Evolutionary conservation across 768 basidiomycete species (phyloP), one percentile per base, ranked within the genome.

Genomic region (Pulveroboletus sp.): DNA sequence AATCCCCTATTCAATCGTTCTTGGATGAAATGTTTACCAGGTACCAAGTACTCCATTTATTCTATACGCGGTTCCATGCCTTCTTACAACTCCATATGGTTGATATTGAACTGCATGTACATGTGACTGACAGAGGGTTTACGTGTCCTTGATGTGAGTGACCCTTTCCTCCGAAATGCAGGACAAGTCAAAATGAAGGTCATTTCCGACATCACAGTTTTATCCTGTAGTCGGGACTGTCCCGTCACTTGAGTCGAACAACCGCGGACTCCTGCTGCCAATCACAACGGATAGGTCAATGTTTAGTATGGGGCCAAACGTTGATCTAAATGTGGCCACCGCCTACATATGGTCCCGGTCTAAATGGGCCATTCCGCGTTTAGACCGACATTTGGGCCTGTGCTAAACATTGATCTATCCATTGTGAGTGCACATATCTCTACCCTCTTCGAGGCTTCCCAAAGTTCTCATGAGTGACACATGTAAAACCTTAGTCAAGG

Each of bases 21-120:
- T 17, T 38, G 57, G 58, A 45, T 58, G 56, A 58, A 40, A 47
- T 14, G 6, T 23, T 21, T 20, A 17, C 2, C 29, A 16, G 9
- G 24, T 29, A 42, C 29, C 37, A 3, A 27, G 16, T 7, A 12
- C 14, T 25, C 27, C 19, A 20, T 31, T 29, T 29, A 11, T 29
- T 29, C 27, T 29, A 36, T 29, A 20, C 8, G 43, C 14, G 37
- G 37, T 23, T 17, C n/a, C n/a, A 40, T 29, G 25, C n/a, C 38
- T 24, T n/a, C 25, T 40, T 9, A 6, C 14, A 37, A 12, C 20
- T 21, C 5, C 19, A 27, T 40, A 40, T 27, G 40, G 25, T n/a
- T n/a, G n/a, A n/a, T 11, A n/a, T 27, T 11, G 4, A 27, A 23
- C 37, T 38, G n/a, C n/a, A n/a, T n/a, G 6, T 23, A 38, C 37